phyloP scores from a whole-genome alignment of 257 asterid species.

The Nicotiana sylvestris region DNA sequence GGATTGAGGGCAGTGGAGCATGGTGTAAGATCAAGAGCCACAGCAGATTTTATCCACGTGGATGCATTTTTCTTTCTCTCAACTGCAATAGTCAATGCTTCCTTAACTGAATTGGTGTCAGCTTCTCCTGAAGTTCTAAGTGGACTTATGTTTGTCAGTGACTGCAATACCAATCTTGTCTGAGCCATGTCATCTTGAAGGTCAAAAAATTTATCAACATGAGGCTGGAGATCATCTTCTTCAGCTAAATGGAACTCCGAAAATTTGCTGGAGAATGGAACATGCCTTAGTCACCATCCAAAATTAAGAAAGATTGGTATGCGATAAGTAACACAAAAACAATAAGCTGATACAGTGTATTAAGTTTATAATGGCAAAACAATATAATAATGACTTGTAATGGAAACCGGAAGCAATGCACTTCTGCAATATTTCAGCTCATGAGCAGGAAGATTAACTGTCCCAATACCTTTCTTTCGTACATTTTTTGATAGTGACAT shows the following conservation, averaged over 20 bases:
- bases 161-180: conserved; percentile 48
- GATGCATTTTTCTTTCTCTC: conserved; percentile 55
- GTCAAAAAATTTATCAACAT: conserved; percentile 50
- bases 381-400: neutral
- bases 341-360: neutral
- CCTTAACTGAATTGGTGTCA: conserved; percentile 43
- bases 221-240: conserved; percentile 50
- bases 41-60: conserved; percentile 64
- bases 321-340: neutral
- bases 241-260: conserved; percentile 48
- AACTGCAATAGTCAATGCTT: conserved; percentile 36
- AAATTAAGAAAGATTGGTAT: no score
- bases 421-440: neutral
- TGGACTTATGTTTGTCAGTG: conserved; percentile 47
- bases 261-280: conserved; percentile 40
- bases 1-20: conserved; percentile 19
- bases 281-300: neutral
- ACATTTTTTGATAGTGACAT: neutral
- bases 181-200: conserved; percentile 47
- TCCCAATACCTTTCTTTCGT: neutral
- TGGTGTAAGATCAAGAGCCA: conserved; percentile 59
- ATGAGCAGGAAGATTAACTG: neutral
- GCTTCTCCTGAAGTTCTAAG: conserved; percentile 31
- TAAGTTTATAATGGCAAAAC: neutral
- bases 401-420: neutral